phyloP scores from a whole-genome alignment of 1,139 yeast species.

The Suhomyces terraborum region DNA sequence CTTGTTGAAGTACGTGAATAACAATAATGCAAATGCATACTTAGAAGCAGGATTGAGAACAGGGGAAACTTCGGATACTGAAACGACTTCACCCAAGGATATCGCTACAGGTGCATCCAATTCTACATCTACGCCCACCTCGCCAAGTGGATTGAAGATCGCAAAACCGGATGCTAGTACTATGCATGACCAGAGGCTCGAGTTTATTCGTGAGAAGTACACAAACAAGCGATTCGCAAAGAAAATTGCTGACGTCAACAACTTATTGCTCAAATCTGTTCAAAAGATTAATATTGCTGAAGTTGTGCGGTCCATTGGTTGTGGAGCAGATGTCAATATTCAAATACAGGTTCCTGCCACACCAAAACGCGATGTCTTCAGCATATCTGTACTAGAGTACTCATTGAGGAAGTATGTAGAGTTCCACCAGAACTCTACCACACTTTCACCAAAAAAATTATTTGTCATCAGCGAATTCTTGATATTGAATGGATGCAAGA shows the following conservation, averaged over 20 bases:
- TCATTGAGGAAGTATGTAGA: slow-evolving; percentile 54
- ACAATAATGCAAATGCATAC: slow-evolving; percentile 37
- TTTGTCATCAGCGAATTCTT: slow-evolving; percentile 79
- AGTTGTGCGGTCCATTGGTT: slow-evolving; percentile 48
- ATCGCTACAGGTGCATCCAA: neutral
- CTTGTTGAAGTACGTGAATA: slow-evolving; percentile 46
- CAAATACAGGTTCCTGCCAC: slow-evolving; percentile 32
- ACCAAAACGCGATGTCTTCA: slow-evolving; percentile 24
- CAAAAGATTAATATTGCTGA: slow-evolving; percentile 51
- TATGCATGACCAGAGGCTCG: slow-evolving; percentile 36
- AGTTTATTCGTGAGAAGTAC: slow-evolving; percentile 56
- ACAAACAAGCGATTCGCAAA: slow-evolving; percentile 38
- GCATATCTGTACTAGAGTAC: slow-evolving; percentile 57
- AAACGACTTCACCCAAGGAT: neutral
- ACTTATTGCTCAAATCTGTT: slow-evolving; percentile 45
- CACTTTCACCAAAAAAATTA: slow-evolving; percentile 20
- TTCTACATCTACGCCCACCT: slow-evolving; percentile 4
- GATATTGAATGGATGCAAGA: slow-evolving; percentile 62
- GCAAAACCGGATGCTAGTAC: slow-evolving; percentile 35
- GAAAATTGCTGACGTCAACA: slow-evolving; percentile 28
- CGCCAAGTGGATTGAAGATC: neutral
- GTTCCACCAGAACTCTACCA: slow-evolving; percentile 20
- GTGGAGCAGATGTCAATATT: slow-evolving; percentile 52
- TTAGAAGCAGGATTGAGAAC: slow-evolving; percentile 33
- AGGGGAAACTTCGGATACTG: neutral